phyloP scores from a whole-genome alignment of 306 rosid species.

The Inga leiocalycina region DNA sequence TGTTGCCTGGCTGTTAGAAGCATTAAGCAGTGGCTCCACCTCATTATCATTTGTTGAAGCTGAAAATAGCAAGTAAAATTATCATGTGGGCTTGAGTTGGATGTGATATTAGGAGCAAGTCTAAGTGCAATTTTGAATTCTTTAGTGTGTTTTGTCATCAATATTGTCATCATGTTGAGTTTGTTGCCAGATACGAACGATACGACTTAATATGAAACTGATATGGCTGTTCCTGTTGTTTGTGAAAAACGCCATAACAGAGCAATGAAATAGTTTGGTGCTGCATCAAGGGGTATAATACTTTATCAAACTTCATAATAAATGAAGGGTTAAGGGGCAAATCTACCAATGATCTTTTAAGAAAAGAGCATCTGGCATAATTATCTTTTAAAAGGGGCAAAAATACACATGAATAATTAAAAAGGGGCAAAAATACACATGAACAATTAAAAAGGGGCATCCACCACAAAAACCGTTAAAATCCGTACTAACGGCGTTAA shows the following conservation, averaged over 20 bases:
- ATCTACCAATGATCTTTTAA: too few relatives aligned
- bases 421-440: too few relatives aligned
- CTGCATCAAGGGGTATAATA: background rate
- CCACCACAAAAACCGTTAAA: too few relatives aligned
- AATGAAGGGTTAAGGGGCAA: background rate
- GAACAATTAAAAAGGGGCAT: too few relatives aligned
- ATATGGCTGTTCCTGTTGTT: background rate
- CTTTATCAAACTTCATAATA: background rate
- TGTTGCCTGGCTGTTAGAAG: constrained; percentile 54
- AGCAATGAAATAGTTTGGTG: background rate
- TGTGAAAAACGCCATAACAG: background rate
- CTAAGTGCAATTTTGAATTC: background rate
- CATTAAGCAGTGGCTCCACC: constrained; percentile 58
- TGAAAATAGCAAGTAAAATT: constrained; percentile 37
- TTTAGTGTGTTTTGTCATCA: background rate
- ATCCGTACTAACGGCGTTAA: too few relatives aligned
- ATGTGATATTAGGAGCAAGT: background rate
- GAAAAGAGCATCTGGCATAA: too few relatives aligned
- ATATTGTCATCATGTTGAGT: background rate
- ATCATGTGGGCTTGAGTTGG: background rate
- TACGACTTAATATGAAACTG: background rate
- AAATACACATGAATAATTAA: too few relatives aligned
- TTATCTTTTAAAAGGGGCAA: too few relatives aligned
- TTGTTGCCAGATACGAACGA: background rate
- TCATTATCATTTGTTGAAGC: constrained; percentile 63